Conservation (phyloP, 2,329 filamentous ascomycete species). For the Grosmannia huntii region DNA sequence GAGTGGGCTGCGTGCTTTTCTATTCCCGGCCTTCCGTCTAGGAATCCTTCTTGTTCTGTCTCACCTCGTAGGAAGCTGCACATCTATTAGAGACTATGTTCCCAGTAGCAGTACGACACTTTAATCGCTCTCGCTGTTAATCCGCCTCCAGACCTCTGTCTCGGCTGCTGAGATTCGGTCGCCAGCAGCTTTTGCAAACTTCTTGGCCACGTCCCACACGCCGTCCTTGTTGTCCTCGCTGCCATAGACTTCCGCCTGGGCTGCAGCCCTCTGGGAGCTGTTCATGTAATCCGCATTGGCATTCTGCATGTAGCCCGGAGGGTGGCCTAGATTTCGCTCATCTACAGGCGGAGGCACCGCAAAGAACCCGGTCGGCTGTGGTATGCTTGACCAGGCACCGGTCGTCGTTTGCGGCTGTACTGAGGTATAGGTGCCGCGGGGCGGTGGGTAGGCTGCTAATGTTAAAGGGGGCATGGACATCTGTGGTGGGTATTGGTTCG, state of each 20-base stretch:
- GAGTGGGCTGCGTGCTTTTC: too few relatives aligned
- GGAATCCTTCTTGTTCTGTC: too few relatives aligned
- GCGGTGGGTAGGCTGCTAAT: conserved; percentile 24
- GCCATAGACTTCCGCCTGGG: conserved; percentile 3
- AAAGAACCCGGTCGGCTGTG: conserved; percentile 16
- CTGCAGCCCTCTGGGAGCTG: conserved; percentile 30
- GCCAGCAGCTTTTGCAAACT: conserved; percentile 43
- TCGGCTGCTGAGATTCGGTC: conserved; percentile 45
- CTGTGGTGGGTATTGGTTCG: conserved; percentile 26
- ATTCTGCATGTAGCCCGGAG: conserved; percentile 46
- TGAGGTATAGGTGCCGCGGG: conserved; percentile 33
- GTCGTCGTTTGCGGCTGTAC: conserved; percentile 3
- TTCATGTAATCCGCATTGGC: conserved; percentile 37
- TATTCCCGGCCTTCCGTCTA: too few relatives aligned
- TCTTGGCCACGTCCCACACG: conserved; percentile 44
- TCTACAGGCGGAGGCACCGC: background rate
- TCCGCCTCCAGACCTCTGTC: conserved; percentile 48
- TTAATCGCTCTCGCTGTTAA: conserved; percentile 39
- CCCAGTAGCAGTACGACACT: background rate
- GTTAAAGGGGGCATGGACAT: conserved; percentile 38
- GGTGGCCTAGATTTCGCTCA: conserved; percentile 25
- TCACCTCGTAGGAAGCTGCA: too few relatives aligned
- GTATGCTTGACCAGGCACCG: background rate
- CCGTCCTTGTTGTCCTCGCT: conserved; percentile 32
- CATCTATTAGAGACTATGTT: too few relatives aligned